Conservation (phyloP, 2,329 filamentous ascomycete genomes). For the Exophiala viscosa region DNA sequence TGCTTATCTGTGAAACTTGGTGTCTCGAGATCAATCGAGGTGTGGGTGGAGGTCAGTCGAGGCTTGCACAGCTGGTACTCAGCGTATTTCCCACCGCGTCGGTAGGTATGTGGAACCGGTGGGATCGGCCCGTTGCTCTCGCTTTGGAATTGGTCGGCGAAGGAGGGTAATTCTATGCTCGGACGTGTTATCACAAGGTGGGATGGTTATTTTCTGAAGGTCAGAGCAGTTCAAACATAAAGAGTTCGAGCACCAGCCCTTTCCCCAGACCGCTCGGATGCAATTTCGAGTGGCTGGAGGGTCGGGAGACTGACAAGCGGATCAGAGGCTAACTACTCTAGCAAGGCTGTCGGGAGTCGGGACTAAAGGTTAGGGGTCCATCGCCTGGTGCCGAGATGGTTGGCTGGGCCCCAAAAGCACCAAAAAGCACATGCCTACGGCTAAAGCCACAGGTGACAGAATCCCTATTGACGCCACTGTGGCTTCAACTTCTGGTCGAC, state of each 20-base stretch:
- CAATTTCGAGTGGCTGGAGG: conserved; percentile 1
- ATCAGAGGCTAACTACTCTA: neutral
- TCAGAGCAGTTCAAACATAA: neutral
- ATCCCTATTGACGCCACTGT: conserved; percentile 2
- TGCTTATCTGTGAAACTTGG: neutral
- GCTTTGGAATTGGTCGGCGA: too few species aligned
- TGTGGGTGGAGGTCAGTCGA: too few species aligned
- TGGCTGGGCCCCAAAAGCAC: neutral
- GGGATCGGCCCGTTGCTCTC: too few species aligned
- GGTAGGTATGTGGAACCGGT: too few species aligned
- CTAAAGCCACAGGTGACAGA: too few species aligned
- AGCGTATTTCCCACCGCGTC: too few species aligned
- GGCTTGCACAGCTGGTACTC: too few species aligned
- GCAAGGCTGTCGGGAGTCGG: neutral
- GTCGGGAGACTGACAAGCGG: neutral
- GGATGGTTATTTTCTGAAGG: too few species aligned
- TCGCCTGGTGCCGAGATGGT: neutral
- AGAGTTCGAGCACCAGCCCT: neutral
- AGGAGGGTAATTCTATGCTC: too few species aligned
- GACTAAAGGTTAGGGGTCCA: neutral
- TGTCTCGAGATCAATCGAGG: too few species aligned
- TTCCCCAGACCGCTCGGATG: neutral
- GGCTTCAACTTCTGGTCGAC: neutral
- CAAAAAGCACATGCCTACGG: too few species aligned
- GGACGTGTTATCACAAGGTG: too few species aligned